Base-by-base conservation (phyloP, 768 basidiomycete species). In the Hygrocybe coccinea region DNA sequence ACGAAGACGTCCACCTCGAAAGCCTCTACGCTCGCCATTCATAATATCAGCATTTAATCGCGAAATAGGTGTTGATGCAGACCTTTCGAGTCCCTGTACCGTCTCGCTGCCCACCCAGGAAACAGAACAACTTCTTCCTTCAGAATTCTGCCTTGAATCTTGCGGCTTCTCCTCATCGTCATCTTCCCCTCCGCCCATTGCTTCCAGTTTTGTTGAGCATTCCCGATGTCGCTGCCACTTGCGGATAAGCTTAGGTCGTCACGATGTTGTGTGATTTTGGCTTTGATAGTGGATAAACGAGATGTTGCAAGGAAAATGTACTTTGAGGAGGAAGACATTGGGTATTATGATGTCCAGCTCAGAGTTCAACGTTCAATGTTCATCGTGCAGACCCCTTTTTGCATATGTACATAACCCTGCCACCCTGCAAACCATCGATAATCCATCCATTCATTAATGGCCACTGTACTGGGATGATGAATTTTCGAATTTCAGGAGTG, bases 101-200 rank as follows among this genome's bases (percentile, higher is more conserved):
- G 70, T 50, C 81, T 74, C 5, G 79, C 77, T 2, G 89, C 91
- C 88, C 89, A 93, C 2, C 91, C 89, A 4, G 91, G 91, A 69
- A 92, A 91, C 21, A 91, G 64, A 15, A 76, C 73, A 2, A 87
- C 63, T 38, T 74, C 74, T 60, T 87, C 84, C 15, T 64, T 53
- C 47, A 33, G 19, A 36, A 41, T 46, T 12, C 22, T n/a, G 17
- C 46, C 47, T 3, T 52, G 45, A 37, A 46, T 61, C 25, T 64
- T 59, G 34, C 48, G 51, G 50, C 66, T 60, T 50, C 64, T 64
- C 11, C 68, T 68, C 48, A 65, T 29, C 29, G 29, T 71, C 0
- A 83, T 73, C 65, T 79, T 86, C 69, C 83, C 76, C 2, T 80
- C 77, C 3, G 85, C 83, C 85, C 86, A 88, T 22, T 80, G 76